A percentile compares a stretch with the other conserved stretches of the same genome.
Conservation (phyloP, 2,329 filamentous ascomycete genomes). For the Colletotrichum echinochloae region DNA sequence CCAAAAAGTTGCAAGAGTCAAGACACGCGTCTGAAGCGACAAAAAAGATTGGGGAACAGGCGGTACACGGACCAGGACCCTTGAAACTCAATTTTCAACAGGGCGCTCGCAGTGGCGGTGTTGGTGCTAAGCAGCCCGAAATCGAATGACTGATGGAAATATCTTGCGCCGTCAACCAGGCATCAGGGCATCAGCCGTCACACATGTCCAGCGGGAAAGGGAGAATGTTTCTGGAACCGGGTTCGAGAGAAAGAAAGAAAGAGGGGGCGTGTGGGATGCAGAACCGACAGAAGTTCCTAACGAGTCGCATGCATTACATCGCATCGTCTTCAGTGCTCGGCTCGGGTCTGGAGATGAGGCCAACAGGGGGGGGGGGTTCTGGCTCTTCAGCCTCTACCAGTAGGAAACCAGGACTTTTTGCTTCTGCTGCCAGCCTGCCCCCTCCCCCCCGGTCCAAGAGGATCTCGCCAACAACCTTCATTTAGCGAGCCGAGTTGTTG, state of each 20-base stretch:
- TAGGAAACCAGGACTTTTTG: too few species aligned
- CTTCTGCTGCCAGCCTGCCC: too few species aligned
- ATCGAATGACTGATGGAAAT: neutral
- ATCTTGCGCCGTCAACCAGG: too few species aligned
- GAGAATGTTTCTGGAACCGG: constrained; percentile 38
- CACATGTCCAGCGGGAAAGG: neutral
- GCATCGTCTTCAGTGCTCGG: neutral
- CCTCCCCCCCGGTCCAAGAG: neutral
- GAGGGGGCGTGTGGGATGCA: neutral
- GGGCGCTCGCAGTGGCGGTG: too few species aligned
- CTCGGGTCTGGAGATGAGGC: too few species aligned
- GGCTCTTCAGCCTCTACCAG: neutral
- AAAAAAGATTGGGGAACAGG: constrained; percentile 28
- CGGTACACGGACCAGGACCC: constrained; percentile 38
- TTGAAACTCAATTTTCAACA: constrained; percentile 38
- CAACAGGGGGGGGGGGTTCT: too few species aligned
- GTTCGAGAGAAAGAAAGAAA: too few species aligned
- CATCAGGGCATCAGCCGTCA: neutral
- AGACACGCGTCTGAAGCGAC: constrained; percentile 33
- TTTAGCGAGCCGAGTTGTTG: constrained; percentile 31
- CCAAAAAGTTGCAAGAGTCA: constrained; percentile 33
- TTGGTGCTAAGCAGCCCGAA: too few species aligned
- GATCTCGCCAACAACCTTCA: neutral
- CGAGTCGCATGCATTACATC: neutral
- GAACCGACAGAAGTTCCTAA: neutral